A percentile compares a stretch with the other conserved stretches of the same genome.
phyloP scores from a whole-genome alignment of 352 stramenopile genomes.

The Phytophthora foliorum region DNA sequence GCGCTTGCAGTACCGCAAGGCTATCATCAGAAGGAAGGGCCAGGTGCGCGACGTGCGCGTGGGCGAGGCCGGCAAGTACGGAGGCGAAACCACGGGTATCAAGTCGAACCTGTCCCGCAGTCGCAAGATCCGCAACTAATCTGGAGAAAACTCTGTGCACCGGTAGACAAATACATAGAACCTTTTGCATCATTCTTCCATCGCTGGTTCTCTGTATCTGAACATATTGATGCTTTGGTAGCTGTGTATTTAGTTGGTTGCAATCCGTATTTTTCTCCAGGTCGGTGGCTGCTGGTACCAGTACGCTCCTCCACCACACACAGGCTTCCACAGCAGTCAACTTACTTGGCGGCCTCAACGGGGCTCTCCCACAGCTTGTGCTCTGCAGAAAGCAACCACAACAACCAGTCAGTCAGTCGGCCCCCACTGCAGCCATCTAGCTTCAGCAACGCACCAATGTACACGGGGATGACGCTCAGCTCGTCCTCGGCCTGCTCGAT shows the following conservation, averaged over 20 bases:
- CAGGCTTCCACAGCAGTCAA: neutral
- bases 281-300: conserved; percentile 2
- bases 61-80: conserved; percentile 89
- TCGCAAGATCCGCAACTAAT: conserved; percentile 92
- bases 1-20: conserved; percentile 97
- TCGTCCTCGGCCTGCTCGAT: conserved; percentile 91
- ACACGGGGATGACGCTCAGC: conserved; percentile 86
- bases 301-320: conserved; percentile 8
- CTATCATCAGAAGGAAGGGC: conserved; percentile 97
- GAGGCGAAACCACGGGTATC: conserved; percentile 92
- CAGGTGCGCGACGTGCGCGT: conserved; percentile 95
- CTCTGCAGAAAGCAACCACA: conserved; percentile 46
- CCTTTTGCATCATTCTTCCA: conserved; percentile 27
- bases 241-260: conserved; percentile 40
- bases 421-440: neutral
- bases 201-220: too few relatives aligned
- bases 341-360: conserved; percentile 49
- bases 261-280: too few relatives aligned
- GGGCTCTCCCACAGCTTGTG: conserved; percentile 90
- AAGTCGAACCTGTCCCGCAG: conserved; percentile 90
- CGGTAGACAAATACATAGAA: conserved; percentile 47
- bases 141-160: conserved; percentile 19
- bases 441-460: conserved; percentile 64
- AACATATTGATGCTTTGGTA: conserved; percentile 11
- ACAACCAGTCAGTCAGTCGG: conserved; percentile 16